A percentile compares a stretch with the other conserved stretches of the same genome.
phyloP scores from a whole-genome alignment of 78 protist species.

The Dictyostelium citrinum region DNA sequence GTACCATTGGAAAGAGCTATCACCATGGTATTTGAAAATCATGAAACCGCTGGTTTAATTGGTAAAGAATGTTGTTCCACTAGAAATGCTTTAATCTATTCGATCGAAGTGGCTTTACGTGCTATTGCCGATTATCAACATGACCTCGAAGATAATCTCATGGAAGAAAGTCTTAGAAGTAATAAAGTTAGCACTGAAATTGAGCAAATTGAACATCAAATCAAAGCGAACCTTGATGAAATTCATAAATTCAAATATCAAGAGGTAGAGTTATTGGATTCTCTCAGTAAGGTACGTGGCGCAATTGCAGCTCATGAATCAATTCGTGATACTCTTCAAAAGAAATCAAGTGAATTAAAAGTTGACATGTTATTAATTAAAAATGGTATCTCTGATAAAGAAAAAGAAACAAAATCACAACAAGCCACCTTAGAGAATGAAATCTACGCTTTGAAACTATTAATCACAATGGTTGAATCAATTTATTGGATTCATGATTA shows the following conservation, averaged over 20 bases:
- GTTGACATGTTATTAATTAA: slow-evolving; percentile 5
- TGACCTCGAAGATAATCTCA: not conserved
- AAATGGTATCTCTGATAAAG: slow-evolving; percentile 6
- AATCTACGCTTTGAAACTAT: slow-evolving; percentile 2
- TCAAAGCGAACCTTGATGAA: not conserved
- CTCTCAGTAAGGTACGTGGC: slow-evolving; percentile 7
- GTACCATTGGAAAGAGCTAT: slow-evolving; percentile 32
- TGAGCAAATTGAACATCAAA: slow-evolving; percentile 7
- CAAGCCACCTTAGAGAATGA: slow-evolving; percentile 51
- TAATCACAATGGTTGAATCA: slow-evolving; percentile 26
- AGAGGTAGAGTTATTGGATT: slow-evolving; percentile 16
- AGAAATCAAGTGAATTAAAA: slow-evolving; percentile 17
- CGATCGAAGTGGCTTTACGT: slow-evolving; percentile 22
- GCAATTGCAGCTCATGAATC: slow-evolving; percentile 7
- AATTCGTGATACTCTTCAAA: slow-evolving; percentile 18
- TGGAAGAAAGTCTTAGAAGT: not conserved
- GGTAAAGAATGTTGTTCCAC: slow-evolving; percentile 45
- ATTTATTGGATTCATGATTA: slow-evolving; percentile 63
- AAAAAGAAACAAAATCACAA: not conserved
- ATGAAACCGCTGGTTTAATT: slow-evolving; percentile 18
- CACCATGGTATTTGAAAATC: slow-evolving; percentile 49
- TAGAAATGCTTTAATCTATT: slow-evolving; percentile 15
- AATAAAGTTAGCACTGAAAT: not conserved
- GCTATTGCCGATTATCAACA: slow-evolving; percentile 21
- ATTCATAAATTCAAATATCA: slow-evolving; percentile 36